These are phyloP conservation scores for Colletotrichum lupini DNA, from an alignment of 2,329 filamentous ascomycete genomes.

Conservation along the genomic window DNA sequence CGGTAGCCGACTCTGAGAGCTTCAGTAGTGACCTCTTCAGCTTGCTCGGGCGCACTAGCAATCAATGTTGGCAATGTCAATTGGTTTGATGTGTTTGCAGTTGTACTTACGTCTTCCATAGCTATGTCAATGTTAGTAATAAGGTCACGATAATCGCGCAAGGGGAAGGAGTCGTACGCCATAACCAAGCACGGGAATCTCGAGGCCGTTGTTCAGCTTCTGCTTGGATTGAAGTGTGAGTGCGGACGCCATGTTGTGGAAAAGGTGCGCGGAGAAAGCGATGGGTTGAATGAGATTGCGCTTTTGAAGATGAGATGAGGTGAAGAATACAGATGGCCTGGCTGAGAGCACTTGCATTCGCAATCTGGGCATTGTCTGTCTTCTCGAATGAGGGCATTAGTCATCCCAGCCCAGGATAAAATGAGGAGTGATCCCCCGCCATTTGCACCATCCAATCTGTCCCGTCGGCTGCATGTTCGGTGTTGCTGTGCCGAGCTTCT, in stretches of 20 bases:
- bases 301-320: not conserved
- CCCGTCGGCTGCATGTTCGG: constrained; percentile 28
- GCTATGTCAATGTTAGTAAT: constrained; percentile 45
- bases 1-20: constrained; percentile 64
- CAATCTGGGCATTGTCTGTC: not conserved
- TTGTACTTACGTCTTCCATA: constrained; percentile 62
- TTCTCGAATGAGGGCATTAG: constrained; percentile 24
- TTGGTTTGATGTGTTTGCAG: not conserved
- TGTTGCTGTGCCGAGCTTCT: constrained; percentile 24
- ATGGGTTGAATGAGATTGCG: not conserved
- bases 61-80: not conserved
- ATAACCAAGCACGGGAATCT: constrained; percentile 64
- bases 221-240: constrained; percentile 58
- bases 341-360: not conserved
- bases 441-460: not conserved
- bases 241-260: constrained; percentile 52
- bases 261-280: not conserved
- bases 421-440: not conserved
- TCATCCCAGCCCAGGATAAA: not conserved
- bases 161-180: constrained; percentile 54
- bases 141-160: constrained; percentile 27
- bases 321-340: not conserved
- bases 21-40: constrained; percentile 52
- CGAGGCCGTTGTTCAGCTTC: constrained; percentile 66
- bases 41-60: constrained; percentile 47